These are phyloP conservation scores for Lactifluus volemus DNA, from an alignment of 768 basidiomycete genomes.

Conservation along the genomic window DNA sequence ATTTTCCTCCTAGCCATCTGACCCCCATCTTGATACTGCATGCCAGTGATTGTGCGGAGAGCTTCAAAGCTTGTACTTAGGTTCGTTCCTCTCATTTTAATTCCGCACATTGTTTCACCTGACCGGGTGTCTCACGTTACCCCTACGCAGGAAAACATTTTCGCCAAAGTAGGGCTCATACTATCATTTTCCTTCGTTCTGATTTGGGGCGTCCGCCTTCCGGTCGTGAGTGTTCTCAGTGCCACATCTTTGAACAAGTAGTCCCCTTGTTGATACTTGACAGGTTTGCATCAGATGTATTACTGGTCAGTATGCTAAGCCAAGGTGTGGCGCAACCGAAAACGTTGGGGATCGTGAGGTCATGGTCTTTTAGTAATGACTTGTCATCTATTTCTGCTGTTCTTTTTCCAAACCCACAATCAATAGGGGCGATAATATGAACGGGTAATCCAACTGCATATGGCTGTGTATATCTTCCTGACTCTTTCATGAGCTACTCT, in stretches of 20 bases:
- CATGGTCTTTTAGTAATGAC: conserved; percentile 62
- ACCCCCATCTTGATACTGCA: conserved; percentile 41
- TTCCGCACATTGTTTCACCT: not conserved
- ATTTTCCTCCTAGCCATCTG: too few relatives aligned
- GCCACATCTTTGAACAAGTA: not conserved
- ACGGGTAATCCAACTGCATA: conserved; percentile 47
- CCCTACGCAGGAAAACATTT: conserved; percentile 65
- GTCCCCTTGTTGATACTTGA: conserved; percentile 5
- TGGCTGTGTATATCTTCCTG: not conserved
- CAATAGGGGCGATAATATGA: conserved; percentile 88
- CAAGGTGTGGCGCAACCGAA: conserved; percentile 78
- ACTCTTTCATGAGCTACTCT: conserved; percentile 41
- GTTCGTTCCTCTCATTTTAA: conserved; percentile 34
- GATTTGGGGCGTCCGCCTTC: conserved; percentile 86
- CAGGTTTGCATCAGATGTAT: conserved; percentile 83
- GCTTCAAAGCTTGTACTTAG: conserved; percentile 85
- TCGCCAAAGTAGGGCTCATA: conserved; percentile 82
- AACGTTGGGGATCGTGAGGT: conserved; percentile 68
- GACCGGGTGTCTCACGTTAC: not conserved
- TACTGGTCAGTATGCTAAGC: conserved; percentile 95
- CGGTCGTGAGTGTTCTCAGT: conserved; percentile 52
- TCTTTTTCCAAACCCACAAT: not conserved
- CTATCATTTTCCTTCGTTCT: conserved; percentile 93
- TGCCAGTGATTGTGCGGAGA: conserved; percentile 97
- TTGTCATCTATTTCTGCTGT: not conserved